A percentile compares a stretch with the other conserved stretches of the same genome.
These are phyloP conservation scores for Xerocomus brunneocitrinus DNA, from an alignment of 768 basidiomycete species.

Conservation along the genomic window DNA sequence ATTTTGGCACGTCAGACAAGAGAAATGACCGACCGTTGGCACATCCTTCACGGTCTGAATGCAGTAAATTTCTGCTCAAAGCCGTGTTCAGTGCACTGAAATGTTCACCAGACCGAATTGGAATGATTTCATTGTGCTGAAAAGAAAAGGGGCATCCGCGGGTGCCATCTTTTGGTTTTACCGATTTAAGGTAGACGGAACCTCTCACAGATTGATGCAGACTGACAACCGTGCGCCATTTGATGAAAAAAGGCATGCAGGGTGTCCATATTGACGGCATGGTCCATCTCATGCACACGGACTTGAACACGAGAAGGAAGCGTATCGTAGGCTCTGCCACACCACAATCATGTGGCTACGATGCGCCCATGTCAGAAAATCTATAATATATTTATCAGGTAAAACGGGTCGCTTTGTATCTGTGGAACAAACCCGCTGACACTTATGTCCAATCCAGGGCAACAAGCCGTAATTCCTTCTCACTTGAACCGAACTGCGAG, in stretches of 20 bases:
- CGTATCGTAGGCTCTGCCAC: not conserved
- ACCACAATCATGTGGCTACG: not conserved
- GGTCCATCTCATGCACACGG: not conserved
- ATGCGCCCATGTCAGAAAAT: not conserved
- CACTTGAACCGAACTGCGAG: not conserved
- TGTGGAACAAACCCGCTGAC: conserved; percentile 3
- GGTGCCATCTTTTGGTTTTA: conserved; percentile 2
- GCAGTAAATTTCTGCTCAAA: conserved; percentile 1
- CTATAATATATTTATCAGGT: conserved; percentile 4
- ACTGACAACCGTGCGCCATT: not conserved
- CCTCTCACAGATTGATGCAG: conserved; percentile 10
- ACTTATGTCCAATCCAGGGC: not conserved
- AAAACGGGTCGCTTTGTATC: not conserved
- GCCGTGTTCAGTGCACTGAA: not conserved
- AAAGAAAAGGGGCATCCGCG: conserved; percentile 5
- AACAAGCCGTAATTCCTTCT: not conserved
- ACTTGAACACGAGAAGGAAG: not conserved
- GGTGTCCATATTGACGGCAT: not conserved
- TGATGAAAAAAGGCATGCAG: conserved; percentile 1
- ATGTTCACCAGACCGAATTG: not conserved
- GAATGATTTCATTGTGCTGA: not conserved
- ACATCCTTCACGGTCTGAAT: not conserved
- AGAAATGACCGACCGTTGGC: conserved; percentile 7
- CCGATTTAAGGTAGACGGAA: conserved; percentile 17
- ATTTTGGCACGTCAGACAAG: conserved; percentile 1